Percentiles rank a stretch among this genome's conserved stretches.
phyloP scores from a whole-genome alignment of 148 eudicot genomes.

The Oxyria digyna region DNA sequence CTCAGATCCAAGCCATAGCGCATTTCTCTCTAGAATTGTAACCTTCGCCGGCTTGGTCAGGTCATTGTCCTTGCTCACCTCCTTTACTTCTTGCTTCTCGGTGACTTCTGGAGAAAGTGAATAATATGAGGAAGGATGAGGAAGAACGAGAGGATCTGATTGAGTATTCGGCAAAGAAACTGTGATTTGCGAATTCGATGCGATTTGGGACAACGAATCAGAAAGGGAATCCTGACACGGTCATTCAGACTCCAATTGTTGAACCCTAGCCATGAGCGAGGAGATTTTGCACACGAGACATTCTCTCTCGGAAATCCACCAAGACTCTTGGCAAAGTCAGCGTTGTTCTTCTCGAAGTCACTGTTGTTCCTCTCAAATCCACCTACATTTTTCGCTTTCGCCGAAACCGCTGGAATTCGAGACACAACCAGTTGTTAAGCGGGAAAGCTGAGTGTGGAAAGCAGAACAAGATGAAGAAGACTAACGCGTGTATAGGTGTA shows the following conservation, averaged over 20 bases:
- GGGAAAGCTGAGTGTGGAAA: not conserved
- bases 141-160: conserved; percentile 1
- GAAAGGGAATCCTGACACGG: conserved; percentile 13
- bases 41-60: not conserved
- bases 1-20: conserved; percentile 55
- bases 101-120: conserved; percentile 6
- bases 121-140: not conserved
- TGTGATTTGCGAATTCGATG: conserved; percentile 30
- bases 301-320: conserved; percentile 61
- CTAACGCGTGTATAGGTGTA: too few species aligned
- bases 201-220: too few species aligned
- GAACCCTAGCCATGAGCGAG: conserved; percentile 28
- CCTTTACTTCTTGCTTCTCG: not conserved
- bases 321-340: conserved; percentile 75
- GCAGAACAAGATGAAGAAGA: too few species aligned
- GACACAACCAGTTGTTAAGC: not conserved
- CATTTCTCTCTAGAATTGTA: conserved; percentile 7
- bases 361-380: too few species aligned
- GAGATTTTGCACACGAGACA: conserved; percentile 41
- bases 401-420: conserved; percentile 2
- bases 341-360: conserved; percentile 85
- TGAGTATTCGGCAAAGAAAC: conserved; percentile 10
- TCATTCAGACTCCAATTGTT: conserved; percentile 34
- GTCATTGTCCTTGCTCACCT: too few species aligned
- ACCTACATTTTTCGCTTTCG: conserved; percentile 49